Evolutionary conservation across 2,329 filamentous ascomycete genomes (phyloP).

Genomic region (Fusarium poae): DNA sequence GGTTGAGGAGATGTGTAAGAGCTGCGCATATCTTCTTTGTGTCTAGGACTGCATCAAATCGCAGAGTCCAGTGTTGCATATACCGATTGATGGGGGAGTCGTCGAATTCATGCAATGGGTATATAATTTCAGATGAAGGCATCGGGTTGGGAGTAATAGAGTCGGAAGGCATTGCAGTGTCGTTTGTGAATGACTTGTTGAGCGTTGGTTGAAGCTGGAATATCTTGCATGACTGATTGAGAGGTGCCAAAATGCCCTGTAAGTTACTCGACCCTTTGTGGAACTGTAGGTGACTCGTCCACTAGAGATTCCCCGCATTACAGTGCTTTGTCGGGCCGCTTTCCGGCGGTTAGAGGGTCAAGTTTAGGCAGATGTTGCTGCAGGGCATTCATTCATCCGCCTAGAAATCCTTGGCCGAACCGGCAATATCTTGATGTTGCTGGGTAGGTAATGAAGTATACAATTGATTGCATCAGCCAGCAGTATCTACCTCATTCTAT

Average conservation of each 20-base stretch:
- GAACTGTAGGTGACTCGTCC: background rate
- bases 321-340: background rate
- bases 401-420: background rate
- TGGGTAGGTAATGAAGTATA: background rate
- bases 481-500: too few relatives aligned
- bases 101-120: slow-evolving; percentile 10
- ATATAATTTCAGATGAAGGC: background rate
- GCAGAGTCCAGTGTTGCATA: slow-evolving; percentile 13
- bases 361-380: background rate
- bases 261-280: slow-evolving; percentile 32
- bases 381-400: background rate
- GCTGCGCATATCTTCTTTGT: background rate
- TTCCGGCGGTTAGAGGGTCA: background rate
- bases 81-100: slow-evolving; percentile 13
- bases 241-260: background rate
- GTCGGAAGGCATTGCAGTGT: background rate
- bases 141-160: background rate
- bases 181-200: background rate
- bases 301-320: background rate
- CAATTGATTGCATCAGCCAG: background rate
- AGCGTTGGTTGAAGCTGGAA: background rate
- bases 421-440: background rate
- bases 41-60: slow-evolving; percentile 3
- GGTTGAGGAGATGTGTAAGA: slow-evolving; percentile 5
- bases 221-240: background rate